phyloP scores from a whole-genome alignment of 208 protist genomes.

The Trypanosoma mega region DNA sequence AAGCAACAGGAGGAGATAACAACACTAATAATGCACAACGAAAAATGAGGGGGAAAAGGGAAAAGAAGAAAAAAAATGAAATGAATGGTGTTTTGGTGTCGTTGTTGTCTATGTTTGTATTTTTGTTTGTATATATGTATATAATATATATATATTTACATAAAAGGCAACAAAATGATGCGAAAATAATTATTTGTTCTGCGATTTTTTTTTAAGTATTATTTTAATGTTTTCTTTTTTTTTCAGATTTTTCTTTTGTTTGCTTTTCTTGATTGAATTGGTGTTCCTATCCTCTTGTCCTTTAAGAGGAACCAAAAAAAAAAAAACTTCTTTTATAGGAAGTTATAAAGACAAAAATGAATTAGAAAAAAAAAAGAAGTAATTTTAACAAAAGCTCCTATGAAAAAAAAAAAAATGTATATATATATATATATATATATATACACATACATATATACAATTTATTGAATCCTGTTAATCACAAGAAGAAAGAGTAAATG shows the following conservation, averaged over 20 bases:
- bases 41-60: conserved; percentile 2
- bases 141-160: conserved; percentile 5
- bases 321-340: conserved; percentile 19
- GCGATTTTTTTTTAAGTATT: conserved; percentile 8
- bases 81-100: conserved; percentile 12
- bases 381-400: too few species aligned
- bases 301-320: too few species aligned
- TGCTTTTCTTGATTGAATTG: too few species aligned
- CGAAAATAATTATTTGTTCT: conserved; percentile 10
- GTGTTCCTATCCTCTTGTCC: too few species aligned
- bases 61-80: conserved; percentile 22
- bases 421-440: conserved; percentile 8
- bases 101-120: background rate
- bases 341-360: too few species aligned
- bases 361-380: background rate
- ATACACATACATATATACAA: conserved; percentile 9
- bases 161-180: too few species aligned
- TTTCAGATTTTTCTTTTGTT: conserved; percentile 26
- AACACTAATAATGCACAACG: background rate
- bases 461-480: background rate
- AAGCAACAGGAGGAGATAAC: too few species aligned
- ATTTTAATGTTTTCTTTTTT: conserved; percentile 17
- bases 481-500: background rate
- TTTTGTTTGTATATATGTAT: conserved; percentile 4
- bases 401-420: background rate